Base-by-base conservation (phyloP, 805 yeast species). In the Saturnispora halmiae region DNA sequence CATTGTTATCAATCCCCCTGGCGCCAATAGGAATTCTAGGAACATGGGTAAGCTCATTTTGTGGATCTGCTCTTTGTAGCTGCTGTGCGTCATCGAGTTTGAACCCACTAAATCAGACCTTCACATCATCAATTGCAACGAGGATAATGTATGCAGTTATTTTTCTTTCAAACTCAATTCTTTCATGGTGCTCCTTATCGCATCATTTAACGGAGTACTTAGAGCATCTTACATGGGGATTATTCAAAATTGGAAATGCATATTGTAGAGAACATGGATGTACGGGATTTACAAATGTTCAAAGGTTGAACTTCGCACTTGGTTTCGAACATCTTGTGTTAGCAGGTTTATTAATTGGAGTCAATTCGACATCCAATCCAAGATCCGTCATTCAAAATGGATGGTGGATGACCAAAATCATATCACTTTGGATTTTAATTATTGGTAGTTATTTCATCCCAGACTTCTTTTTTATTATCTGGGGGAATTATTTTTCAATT, bases 101-200 rank as follows among this genome's bases (percentile, higher is more conserved):
- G 35, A 62, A 61, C 43, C 66, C 67, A n/a, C 49, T 62, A n/a
- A 53, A 75, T 19, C 64, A 61, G 21, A 64, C 75, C 2, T 70
- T 77, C 53, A 64, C 69, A 35, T 81, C 92, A 14, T 76, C 88
- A 6, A 68, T 86, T 20, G 79, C 88, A 46, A 90, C 98, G 5
- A 73, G 98, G 55, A 66, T 90, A 22, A 73, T 84, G 34, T 92
- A 92, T 61, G 98, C 97, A 6, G 47, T 79, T 27, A 64, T 88
- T 32, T 74, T 92, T 44, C 64, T 86, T 22, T 45, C 83, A 20
- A 90, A 88, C 64, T 82, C 94, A 18, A 65, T 86, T 22, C 46
- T 92, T 13, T 84, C 96, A 9, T 92, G 99, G 99, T 64, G 86
- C n/a, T 84, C 83, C 64, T 72, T 92, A 41, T 77, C 94, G 14